These are phyloP conservation scores for Heritiera littoralis DNA, from an alignment of 345 rosid genomes.

Conservation along the genomic window DNA sequence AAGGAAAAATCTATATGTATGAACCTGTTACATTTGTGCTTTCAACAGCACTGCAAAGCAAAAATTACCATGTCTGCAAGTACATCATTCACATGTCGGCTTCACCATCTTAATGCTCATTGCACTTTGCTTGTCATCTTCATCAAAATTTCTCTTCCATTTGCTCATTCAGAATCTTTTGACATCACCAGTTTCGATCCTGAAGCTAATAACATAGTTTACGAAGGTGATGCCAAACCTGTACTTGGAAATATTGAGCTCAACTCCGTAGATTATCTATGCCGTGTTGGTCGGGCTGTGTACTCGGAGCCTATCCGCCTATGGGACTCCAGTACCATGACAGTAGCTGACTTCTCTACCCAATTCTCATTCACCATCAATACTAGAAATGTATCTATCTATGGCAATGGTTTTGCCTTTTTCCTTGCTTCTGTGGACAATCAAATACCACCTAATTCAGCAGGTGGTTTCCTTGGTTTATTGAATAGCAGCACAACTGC, in stretches of 20 bases:
- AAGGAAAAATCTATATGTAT: too few species aligned
- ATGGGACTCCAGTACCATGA: conserved; percentile 32
- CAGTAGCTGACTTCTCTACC: conserved; percentile 35
- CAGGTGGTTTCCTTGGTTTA: conserved; percentile 23
- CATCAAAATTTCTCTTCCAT: background rate
- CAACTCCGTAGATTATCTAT: conserved; percentile 9
- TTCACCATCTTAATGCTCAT: background rate
- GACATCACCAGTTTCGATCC: background rate
- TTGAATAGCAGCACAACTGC: conserved; percentile 22
- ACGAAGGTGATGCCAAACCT: background rate
- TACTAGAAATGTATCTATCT: background rate
- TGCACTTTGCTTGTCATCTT: background rate
- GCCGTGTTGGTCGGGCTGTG: conserved; percentile 37
- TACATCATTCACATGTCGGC: background rate
- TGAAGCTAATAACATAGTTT: background rate
- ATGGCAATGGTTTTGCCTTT: conserved; percentile 40
- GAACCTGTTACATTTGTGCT: background rate
- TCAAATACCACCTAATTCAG: conserved; percentile 29
- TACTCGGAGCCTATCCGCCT: conserved; percentile 27
- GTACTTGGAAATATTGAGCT: conserved; percentile 32
- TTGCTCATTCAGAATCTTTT: background rate
- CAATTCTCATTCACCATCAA: conserved; percentile 40
- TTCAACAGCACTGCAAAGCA: background rate
- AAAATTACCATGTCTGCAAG: conserved; percentile 5
- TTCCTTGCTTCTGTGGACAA: conserved; percentile 33